Evolutionary conservation across 495 filamentous ascomycete genomes (phyloP).

Genomic region (Aspergillus homomorphus): DNA sequence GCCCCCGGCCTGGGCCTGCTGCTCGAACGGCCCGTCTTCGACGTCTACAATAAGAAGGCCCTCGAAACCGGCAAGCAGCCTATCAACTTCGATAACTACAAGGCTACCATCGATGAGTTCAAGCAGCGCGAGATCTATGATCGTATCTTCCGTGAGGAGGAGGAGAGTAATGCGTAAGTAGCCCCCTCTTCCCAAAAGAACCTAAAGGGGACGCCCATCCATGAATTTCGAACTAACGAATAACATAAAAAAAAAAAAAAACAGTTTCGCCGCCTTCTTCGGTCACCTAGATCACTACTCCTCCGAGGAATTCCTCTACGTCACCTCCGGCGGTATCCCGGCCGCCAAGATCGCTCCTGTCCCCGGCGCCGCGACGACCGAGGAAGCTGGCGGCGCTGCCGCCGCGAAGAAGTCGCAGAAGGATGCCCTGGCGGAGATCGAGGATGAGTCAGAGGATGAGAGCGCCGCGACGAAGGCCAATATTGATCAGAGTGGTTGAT

Average conservation of each 20-base stretch:
- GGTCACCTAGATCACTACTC: conserved; percentile 78
- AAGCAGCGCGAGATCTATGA: conserved; percentile 92
- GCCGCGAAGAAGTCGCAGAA: conserved; percentile 22
- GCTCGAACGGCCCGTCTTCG: conserved; percentile 87
- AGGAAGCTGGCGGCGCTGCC: conserved; percentile 1
- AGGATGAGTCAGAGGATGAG: conserved; percentile 33
- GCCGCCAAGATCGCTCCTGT: conserved; percentile 41
- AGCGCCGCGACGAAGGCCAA: conserved; percentile 14
- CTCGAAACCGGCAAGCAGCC: conserved; percentile 55
- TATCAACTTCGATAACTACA: conserved; percentile 74
- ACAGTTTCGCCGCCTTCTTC: conserved; percentile 76
- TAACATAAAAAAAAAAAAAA: not conserved
- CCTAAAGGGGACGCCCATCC: not conserved
- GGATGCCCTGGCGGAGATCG: conserved; percentile 33
- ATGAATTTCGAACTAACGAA: too few species aligned
- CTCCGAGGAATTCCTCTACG: conserved; percentile 70
- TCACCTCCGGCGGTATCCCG: conserved; percentile 61
- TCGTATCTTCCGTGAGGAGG: conserved; percentile 85
- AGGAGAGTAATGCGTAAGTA: conserved; percentile 69
- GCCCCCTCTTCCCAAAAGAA: not conserved
- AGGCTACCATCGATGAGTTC: conserved; percentile 78
- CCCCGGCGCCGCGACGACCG: conserved; percentile 7
- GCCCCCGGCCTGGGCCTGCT: conserved; percentile 84
- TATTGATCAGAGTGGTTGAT: conserved; percentile 5
- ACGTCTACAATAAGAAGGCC: conserved; percentile 69